phyloP scores from a whole-genome alignment of 345 rosid species.

The Eucalyptus victrix region DNA sequence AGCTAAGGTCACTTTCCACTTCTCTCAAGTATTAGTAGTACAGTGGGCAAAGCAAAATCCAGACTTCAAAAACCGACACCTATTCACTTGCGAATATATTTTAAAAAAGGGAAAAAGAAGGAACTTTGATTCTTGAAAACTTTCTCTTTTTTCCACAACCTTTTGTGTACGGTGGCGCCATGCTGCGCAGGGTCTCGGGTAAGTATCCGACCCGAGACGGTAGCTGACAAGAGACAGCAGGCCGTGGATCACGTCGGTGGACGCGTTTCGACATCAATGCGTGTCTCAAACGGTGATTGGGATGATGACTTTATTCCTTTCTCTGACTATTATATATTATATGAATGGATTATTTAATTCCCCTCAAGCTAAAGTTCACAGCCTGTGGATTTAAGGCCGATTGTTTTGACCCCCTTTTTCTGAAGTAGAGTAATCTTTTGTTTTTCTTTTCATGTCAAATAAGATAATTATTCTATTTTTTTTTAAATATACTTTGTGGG shows the following conservation, averaged over 20 bases:
- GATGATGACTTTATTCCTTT: neutral
- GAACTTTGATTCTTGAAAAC: neutral
- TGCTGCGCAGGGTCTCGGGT: neutral
- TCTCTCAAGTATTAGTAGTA: neutral
- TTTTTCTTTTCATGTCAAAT: neutral
- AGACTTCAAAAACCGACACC: neutral
- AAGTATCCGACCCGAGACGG: neutral
- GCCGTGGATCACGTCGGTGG: neutral
- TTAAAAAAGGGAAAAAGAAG: neutral
- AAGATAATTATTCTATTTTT: neutral
- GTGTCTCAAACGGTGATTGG: neutral
- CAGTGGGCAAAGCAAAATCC: neutral
- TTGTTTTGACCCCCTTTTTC: neutral
- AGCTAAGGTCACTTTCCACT: neutral
- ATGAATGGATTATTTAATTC: neutral
- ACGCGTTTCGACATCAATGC: neutral
- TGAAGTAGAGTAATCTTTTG: neutral
- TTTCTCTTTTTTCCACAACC: neutral
- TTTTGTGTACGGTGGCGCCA: neutral
- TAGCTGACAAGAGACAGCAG: neutral
- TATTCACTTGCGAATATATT: neutral
- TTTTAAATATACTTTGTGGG: neutral
- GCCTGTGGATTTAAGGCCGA: neutral
- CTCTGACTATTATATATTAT: neutral
- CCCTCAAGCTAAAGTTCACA: neutral